Conservation (phyloP, 768 basidiomycete genomes). For the Agrocybe pediades region DNA sequence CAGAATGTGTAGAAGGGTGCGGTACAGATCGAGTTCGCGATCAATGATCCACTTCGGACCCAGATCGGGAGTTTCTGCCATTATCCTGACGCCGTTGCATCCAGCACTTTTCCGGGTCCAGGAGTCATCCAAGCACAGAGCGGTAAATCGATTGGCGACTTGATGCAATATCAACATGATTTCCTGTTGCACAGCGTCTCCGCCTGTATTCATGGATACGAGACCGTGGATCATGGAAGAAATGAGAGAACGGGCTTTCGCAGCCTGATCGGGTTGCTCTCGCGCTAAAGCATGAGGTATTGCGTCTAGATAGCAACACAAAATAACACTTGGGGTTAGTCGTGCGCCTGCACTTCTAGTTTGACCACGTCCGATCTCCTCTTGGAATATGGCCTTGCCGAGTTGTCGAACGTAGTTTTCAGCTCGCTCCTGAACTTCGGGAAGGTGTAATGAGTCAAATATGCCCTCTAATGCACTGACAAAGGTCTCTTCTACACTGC, state of each 20-base stretch:
- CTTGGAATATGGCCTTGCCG: slow-evolving; percentile 68
- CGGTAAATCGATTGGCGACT: slow-evolving; percentile 79
- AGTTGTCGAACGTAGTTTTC: slow-evolving; percentile 70
- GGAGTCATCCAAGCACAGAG: slow-evolving; percentile 87
- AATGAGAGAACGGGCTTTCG: slow-evolving; percentile 62
- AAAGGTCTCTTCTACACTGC: slow-evolving; percentile 77
- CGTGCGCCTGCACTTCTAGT: slow-evolving; percentile 54
- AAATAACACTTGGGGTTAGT: slow-evolving; percentile 55
- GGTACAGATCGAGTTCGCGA: slow-evolving; percentile 86
- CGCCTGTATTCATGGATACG: slow-evolving; percentile 51
- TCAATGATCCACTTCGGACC: slow-evolving; percentile 81
- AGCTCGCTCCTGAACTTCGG: slow-evolving; percentile 71
- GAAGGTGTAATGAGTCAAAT: slow-evolving; percentile 71
- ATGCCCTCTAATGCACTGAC: slow-evolving; percentile 70
- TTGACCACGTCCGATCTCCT: slow-evolving; percentile 68
- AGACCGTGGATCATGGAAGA: slow-evolving; percentile 67
- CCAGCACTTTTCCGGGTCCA: slow-evolving; percentile 92
- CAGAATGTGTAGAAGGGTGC: slow-evolving; percentile 86
- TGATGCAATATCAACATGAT: slow-evolving; percentile 75
- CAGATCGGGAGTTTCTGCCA: slow-evolving; percentile 71
- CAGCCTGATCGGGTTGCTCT: slow-evolving; percentile 60
- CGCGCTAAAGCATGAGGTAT: slow-evolving; percentile 76
- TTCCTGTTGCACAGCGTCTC: slow-evolving; percentile 51
- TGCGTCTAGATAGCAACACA: slow-evolving; percentile 78
- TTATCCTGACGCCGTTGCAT: slow-evolving; percentile 80